Evolutionary conservation across 495 filamentous ascomycete species (phyloP), one percentile per base, ranked within the genome.

Genomic region (Aspergillus panamensis): DNA sequence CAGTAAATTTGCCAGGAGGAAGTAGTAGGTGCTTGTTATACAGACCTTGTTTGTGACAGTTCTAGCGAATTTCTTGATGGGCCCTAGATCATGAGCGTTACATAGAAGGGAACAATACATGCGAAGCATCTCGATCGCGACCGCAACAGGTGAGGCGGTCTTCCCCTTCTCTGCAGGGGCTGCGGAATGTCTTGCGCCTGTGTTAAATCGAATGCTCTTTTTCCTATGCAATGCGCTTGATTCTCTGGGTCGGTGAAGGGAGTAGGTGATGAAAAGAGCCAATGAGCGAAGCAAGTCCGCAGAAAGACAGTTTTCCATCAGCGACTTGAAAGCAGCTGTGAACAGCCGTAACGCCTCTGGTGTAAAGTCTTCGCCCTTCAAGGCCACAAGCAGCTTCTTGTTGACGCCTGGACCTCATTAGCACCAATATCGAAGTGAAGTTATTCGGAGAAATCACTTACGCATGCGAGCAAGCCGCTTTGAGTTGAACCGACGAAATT

Each of bases 41-140:
- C 82, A 66, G 78, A 94, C 92, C 84, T 96, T 97, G 61, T 93
- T 96, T 29, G 95, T 97, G 3, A 97, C 93, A 2, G 92, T 94
- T 73, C 87, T 90, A 14, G 93, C 91, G 74, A 98, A 98, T 63
- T 89, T 93, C 64, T 83, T 84, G 51, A 96, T 84, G 35, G 86
- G 86, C 13, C 76, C 69, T 12, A 66, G 64, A 58, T 87, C 89
- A 39, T 77, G 76, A 61, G 84, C 82, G 51, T 88, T 84, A 62
- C 90, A 96, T n/a, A 97, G 76, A 3, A 96, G 71, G 32, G 88
- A 77, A n/a, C 87, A 77, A 64, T 95, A 95, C 76, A 97, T 83
- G 59, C 87, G 84, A 40, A 98, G 74, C 53, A 97, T 81, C 58
- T 83, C 84, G 37, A 86, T 76, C 8, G 90, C 92, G 44, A 96